phyloP scores from a whole-genome alignment of 371 early-diverging fungal genomes.

The Basidiobolus meristosporus region DNA sequence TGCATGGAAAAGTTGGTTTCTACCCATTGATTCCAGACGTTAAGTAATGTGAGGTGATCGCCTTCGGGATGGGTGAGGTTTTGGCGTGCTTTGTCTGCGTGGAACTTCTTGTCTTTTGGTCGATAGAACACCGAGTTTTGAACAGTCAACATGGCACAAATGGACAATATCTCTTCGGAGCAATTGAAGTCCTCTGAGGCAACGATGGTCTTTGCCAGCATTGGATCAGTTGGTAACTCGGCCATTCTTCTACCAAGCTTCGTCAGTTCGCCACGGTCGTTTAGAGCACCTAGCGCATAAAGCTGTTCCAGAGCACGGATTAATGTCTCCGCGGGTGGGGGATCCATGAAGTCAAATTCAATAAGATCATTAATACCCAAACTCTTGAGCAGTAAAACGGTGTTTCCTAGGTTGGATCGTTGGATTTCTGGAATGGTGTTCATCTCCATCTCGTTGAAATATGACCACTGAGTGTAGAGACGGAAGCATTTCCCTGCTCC shows the following conservation, averaged over 20 bases:
- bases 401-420: conserved; percentile 79
- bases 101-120: conserved; percentile 83
- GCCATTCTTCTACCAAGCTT: conserved; percentile 96
- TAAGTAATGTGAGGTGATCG: conserved; percentile 79
- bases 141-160: conserved; percentile 83
- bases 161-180: conserved; percentile 74
- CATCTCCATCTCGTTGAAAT: conserved; percentile 81
- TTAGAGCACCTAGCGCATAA: conserved; percentile 89
- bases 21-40: conserved; percentile 88
- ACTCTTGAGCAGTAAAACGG: conserved; percentile 79
- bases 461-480: conserved; percentile 91
- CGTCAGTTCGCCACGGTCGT: conserved; percentile 81
- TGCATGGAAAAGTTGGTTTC: conserved; percentile 81
- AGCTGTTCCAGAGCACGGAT: conserved; percentile 85
- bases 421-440: conserved; percentile 93
- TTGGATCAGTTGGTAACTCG: conserved; percentile 95
- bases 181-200: conserved; percentile 83
- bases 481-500: conserved; percentile 97
- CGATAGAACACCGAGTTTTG: conserved; percentile 80
- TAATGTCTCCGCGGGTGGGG: conserved; percentile 84
- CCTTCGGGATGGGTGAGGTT: conserved; percentile 70
- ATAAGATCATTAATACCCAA: conserved; percentile 90
- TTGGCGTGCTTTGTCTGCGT: conserved; percentile 86
- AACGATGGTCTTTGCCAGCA: conserved; percentile 82
- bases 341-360: conserved; percentile 96